Percentiles rank a stretch among this genome's conserved stretches.
Conservation (phyloP, 345 rosid genomes). For the Reutealis trisperma region DNA sequence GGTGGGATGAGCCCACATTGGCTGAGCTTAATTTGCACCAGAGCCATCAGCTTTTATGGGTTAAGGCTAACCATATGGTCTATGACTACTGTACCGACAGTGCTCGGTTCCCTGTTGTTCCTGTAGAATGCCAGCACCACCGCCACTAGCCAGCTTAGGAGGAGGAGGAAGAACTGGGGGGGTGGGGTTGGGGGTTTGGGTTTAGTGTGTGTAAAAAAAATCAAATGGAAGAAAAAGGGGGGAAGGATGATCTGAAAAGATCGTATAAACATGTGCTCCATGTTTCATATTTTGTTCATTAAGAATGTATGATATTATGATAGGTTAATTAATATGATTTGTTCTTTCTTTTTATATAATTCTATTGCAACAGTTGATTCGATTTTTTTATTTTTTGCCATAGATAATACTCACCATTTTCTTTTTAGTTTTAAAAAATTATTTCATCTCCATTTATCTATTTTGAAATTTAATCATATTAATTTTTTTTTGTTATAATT, state of each 20-base stretch:
- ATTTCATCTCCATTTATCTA: no score
- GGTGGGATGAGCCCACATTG: constrained; percentile 92
- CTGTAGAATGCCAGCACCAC: constrained; percentile 90
- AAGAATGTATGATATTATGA: not conserved
- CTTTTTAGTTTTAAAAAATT: no score
- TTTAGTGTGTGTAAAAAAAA: constrained; percentile 3
- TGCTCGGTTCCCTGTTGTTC: constrained; percentile 72
- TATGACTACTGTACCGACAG: constrained; percentile 84
- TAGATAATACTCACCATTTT: no score
- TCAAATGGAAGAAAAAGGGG: no score
- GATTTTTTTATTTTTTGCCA: no score
- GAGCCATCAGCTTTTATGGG: constrained; percentile 96
- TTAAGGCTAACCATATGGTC: constrained; percentile 80
- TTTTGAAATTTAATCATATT: no score
- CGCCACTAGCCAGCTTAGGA: constrained; percentile 44
- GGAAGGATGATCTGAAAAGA: not conserved
- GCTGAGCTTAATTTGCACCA: constrained; percentile 79
- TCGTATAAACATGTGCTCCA: constrained; percentile 24
- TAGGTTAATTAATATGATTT: constrained; percentile 6
- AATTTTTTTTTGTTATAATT: no score
- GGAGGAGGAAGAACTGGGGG: not conserved
- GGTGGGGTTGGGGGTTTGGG: not conserved
- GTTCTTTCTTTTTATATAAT: not conserved
- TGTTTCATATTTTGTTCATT: constrained; percentile 24
- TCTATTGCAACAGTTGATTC: no score